Base-by-base conservation (phyloP, 2,329 filamentous ascomycete genomes). In the Myriosclerotinia scirpicola region DNA sequence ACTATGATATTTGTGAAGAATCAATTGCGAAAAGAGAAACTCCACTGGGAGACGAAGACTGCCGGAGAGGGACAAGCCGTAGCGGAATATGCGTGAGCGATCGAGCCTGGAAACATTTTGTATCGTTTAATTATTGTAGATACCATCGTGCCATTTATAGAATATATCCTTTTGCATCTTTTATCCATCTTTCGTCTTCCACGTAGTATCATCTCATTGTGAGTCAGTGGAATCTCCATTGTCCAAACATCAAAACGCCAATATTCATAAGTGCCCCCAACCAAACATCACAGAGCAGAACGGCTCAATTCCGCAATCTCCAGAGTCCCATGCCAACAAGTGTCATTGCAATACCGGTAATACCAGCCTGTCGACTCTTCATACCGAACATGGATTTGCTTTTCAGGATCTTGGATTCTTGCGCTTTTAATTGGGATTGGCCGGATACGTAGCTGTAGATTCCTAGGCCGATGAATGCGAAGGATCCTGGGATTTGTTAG, bases 371-470 rank as follows among this genome's bases (percentile, higher is more conserved):
- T 68, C 91, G 84, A 71, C 88, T 90, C 69, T 85, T 84, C 83
- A 93, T 88, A 68, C 90, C 90, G 74, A 93, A 88, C 72, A 86
- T 83, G 36, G 88, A 89, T 56, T 86, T 85, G 79, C 89, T 90
- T 75, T 85, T 82, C 67, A 92, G 78, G 69, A 93, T 91, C 68
- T 80, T 78, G n/a, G 82, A 81, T 68, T 84, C 83, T 76, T 91
- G 88, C 72, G 83, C 81, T 72, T 87, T 83, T 40, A 95, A 84
- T 77, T 93, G 90, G 61, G 82, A 81, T 78, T 88, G 89, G 67
- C 91, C 91, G 3, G 89, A 90, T 69, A 87, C 81, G 79, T 93
- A 93, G 77, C 87, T 93, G 79, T 93, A 95, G 1, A 83, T 87
- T 4, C 87, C 91, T 20, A 94, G 85, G 1, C 89, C 90, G 66